A percentile compares a stretch with the other conserved stretches of the same genome.
These are phyloP conservation scores for Huntiella omanensis DNA, from an alignment of 2,329 filamentous ascomycete species.

Conservation along the genomic window DNA sequence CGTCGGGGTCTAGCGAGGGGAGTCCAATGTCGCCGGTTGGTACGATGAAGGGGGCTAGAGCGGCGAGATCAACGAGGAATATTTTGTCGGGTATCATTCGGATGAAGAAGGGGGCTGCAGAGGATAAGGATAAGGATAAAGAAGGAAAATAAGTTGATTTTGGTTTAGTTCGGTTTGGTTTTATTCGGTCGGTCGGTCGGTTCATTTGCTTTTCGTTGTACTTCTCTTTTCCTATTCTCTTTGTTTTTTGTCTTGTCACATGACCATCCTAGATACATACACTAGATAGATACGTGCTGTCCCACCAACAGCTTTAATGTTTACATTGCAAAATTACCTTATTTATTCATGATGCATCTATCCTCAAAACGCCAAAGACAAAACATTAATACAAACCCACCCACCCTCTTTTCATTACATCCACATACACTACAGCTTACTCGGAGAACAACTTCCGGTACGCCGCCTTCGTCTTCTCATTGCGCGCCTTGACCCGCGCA, in stretches of 20 bases:
- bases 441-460: constrained; percentile 74
- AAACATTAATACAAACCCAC: background rate
- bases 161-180: background rate
- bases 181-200: background rate
- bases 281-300: background rate
- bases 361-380: background rate
- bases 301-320: background rate
- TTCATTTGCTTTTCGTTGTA: background rate
- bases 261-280: background rate
- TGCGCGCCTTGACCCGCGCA: constrained; percentile 51
- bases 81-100: constrained; percentile 27
- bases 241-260: constrained; percentile 1
- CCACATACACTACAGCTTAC: background rate
- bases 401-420: background rate
- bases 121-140: background rate
- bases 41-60: constrained; percentile 16
- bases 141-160: background rate
- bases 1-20: background rate
- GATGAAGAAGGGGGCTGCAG: constrained; percentile 19
- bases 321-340: background rate
- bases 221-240: constrained; percentile 2
- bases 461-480: constrained; percentile 77
- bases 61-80: constrained; percentile 23
- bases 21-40: constrained; percentile 9
- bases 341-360: background rate